Evolutionary conservation across 495 filamentous ascomycete genomes (phyloP).

Genomic region (Penicillium canescens): DNA sequence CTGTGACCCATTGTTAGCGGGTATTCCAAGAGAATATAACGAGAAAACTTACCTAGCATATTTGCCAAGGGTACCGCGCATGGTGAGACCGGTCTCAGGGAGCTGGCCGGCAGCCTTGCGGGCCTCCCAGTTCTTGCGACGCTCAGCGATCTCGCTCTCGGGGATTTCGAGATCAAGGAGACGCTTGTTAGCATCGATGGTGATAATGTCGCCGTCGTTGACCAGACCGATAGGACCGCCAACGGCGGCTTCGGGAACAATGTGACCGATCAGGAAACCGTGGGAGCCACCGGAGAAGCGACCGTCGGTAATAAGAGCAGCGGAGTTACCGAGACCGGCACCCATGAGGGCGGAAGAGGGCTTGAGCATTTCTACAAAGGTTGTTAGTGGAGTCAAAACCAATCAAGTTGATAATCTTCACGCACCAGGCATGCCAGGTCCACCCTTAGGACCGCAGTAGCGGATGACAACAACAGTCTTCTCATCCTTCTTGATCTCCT

Average conservation of each 20-base stretch:
- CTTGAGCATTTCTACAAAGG: slow-evolving; percentile 70
- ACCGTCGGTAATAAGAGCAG: slow-evolving; percentile 53
- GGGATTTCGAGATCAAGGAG: slow-evolving; percentile 50
- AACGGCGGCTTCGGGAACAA: slow-evolving; percentile 57
- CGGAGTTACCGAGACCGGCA: slow-evolving; percentile 69
- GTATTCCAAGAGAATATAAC: neutral
- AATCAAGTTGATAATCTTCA: neutral
- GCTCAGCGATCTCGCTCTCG: slow-evolving; percentile 60
- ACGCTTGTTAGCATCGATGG: slow-evolving; percentile 55
- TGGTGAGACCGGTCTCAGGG: slow-evolving; percentile 41
- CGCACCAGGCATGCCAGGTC: slow-evolving; percentile 87
- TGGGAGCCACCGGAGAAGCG: slow-evolving; percentile 51
- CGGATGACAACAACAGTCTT: slow-evolving; percentile 98
- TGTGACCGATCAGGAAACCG: slow-evolving; percentile 57
- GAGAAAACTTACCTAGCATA: slow-evolving; percentile 58
- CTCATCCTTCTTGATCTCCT: slow-evolving; percentile 91
- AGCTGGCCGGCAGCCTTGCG: slow-evolving; percentile 35
- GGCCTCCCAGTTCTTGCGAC: slow-evolving; percentile 62
- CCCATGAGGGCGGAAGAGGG: slow-evolving; percentile 91
- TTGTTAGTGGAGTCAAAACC: neutral
- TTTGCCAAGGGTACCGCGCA: slow-evolving; percentile 87
- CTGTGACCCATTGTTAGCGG: slow-evolving; percentile 2
- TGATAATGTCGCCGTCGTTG: slow-evolving; percentile 55
- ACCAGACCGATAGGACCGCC: slow-evolving; percentile 59
- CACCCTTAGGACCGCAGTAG: slow-evolving; percentile 93